These are phyloP conservation scores for Fusarium sp. DNA, from an alignment of 2,329 filamentous ascomycete species.

Conservation along the genomic window DNA sequence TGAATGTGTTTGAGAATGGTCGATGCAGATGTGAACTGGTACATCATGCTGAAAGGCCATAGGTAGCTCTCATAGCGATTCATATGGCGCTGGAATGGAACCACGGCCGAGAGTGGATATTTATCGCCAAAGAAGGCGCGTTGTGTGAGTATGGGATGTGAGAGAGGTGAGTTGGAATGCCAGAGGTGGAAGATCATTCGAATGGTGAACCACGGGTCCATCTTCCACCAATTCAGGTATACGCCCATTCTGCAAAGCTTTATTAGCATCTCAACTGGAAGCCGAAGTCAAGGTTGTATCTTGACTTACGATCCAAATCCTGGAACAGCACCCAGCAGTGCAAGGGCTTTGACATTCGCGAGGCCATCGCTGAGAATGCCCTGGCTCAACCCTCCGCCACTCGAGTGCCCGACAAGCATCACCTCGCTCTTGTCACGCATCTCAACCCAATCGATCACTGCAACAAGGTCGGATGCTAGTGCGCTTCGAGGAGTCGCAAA, in stretches of 20 bases:
- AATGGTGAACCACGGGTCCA: conserved; percentile 61
- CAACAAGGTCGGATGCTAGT: conserved; percentile 58
- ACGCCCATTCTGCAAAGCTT: conserved; percentile 53
- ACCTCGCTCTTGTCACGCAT: conserved; percentile 46
- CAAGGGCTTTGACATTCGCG: conserved; percentile 57
- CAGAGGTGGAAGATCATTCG: conserved; percentile 59
- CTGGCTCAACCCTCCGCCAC: conserved; percentile 63
- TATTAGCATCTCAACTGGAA: conserved; percentile 7
- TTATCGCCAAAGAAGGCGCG: conserved; percentile 62
- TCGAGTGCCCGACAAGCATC: conserved; percentile 63
- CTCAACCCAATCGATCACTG: conserved; percentile 55
- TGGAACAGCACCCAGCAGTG: conserved; percentile 59
- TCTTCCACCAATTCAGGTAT: conserved; percentile 58
- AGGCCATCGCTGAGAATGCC: conserved; percentile 57
- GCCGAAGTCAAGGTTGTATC: background rate
- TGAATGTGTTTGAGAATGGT: conserved; percentile 55
- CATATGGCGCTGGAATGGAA: conserved; percentile 56
- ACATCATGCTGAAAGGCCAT: conserved; percentile 63
- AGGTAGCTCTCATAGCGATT: conserved; percentile 63
- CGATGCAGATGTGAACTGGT: conserved; percentile 55
- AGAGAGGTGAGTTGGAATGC: conserved; percentile 64
- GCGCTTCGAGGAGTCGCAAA: conserved; percentile 57
- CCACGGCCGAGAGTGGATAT: conserved; percentile 55
- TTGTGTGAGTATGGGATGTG: conserved; percentile 60
- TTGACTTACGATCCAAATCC: conserved; percentile 51